Evolutionary conservation across 495 filamentous ascomycete species (phyloP).

Genomic region (Tuber borchii): DNA sequence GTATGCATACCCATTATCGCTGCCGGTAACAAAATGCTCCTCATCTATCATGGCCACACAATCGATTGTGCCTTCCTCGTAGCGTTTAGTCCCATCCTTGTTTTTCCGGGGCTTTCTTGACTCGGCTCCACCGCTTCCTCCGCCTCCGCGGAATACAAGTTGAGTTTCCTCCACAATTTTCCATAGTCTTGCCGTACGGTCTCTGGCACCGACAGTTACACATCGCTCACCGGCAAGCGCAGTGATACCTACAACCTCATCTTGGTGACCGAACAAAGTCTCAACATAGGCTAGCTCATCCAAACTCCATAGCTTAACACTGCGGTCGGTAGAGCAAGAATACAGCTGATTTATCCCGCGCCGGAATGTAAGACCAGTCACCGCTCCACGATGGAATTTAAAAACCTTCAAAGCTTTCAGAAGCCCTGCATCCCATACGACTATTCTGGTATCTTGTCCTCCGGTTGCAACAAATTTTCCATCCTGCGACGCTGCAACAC

Average conservation of each 20-base stretch:
- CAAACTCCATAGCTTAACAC: conserved; percentile 80
- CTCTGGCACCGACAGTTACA: conserved; percentile 79
- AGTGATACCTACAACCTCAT: conserved; percentile 73
- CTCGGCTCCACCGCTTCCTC: conserved; percentile 59
- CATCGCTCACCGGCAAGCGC: conserved; percentile 81
- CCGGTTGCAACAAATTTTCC: conserved; percentile 90
- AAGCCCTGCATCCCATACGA: conserved; percentile 76
- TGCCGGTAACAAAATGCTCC: conserved; percentile 83
- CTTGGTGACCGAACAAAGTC: conserved; percentile 93
- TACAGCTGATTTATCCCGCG: conserved; percentile 88
- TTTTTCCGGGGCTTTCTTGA: conserved; percentile 50
- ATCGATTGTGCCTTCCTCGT: conserved; percentile 78
- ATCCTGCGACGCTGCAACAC: conserved; percentile 76
- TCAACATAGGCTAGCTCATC: conserved; percentile 84
- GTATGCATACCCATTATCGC: conserved; percentile 65
- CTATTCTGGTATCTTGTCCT: conserved; percentile 68
- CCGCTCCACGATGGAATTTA: conserved; percentile 80
- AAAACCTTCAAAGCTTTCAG: conserved; percentile 76
- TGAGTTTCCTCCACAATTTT: conserved; percentile 94
- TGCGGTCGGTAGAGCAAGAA: conserved; percentile 78
- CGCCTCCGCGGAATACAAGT: conserved; percentile 85
- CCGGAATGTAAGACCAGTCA: conserved; percentile 77
- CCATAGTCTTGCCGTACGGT: conserved; percentile 91
- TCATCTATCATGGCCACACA: conserved; percentile 83
- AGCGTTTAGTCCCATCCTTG: conserved; percentile 33